Base-by-base conservation (phyloP, 495 filamentous ascomycete genomes). In the Cairneyella variabilis region DNA sequence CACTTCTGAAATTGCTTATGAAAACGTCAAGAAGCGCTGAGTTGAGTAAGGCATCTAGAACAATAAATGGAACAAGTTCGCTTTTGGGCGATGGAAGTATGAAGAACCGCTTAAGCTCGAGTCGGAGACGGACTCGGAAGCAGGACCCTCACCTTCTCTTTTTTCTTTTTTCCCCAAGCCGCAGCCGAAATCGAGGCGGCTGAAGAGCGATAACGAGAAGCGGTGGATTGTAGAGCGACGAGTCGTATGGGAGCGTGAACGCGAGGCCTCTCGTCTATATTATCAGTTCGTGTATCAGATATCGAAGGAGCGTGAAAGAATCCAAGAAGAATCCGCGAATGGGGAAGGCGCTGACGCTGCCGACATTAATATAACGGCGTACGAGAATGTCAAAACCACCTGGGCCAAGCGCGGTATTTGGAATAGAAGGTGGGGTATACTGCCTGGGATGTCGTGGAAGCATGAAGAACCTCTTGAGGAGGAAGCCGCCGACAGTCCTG, bases 251-350 rank as follows among this genome's bases (percentile, higher is more conserved):
- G 30, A 54, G 7, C 51, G 48, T 9, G 41, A 63, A 46, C 55
- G 38, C 26, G 55, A 63, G 36, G 63, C 64, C 7, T 67, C 64
- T 23, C 58, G 60, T 28, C 66, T 60, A 32, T 59, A 66, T 40
- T 12, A 66, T 50, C 60, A 66, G 53, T 67, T 69, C 40, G 3
- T 64, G 21, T 69, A 58, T 46, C 63, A 69, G 41, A 12, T 66
- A 47, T 59, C 47, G 25, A 57, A 56, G 30, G 58, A 66, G 57
- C 23, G 45, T 18, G 54, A 66, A 53, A 14, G 61, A 20, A 54
- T 69, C 17, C 25, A 44, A 42, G 51, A 56, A 25, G 22, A 51
- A 10, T n/a, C n/a, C 9, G 21, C n/a, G 9, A 41, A 40, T 22
- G 26, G 40, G n/a, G 30, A 23, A 37, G 23, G 51, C 25, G 30